Evolutionary conservation across 2,329 filamentous ascomycete genomes (phyloP), one percentile per base, ranked within the genome.

Genomic region (Trichoderma sp.): DNA sequence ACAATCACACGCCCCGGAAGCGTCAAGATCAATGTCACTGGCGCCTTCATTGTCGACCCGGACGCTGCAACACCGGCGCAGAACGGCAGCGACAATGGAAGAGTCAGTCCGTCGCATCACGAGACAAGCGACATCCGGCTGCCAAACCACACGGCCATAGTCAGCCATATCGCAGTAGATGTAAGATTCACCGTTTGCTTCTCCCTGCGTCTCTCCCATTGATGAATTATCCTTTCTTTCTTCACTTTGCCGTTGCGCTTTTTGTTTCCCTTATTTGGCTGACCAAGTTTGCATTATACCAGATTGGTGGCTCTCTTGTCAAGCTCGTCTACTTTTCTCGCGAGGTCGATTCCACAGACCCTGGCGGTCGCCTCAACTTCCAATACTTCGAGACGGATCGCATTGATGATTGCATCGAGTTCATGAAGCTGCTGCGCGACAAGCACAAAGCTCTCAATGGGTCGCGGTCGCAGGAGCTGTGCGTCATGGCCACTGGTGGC

Each of bases 291-390:
- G 12, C 15, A 15, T 9, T 3, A 32, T 43, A 61, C 62, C 80
- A 97, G 93, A 98, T 99, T 81, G 96, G 96, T 75, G 96, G 96
- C 76, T 97, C 95, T 18, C 86, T 99, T 39, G 95, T 94, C 75
- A 99, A 99, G 84, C 89, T 99, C 60, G 96, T 99, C 73, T 99
- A 98, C 85, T 98, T 98, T 75, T 96, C 95, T 21, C 92, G 93
- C 75, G 96, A 98, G 82, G 88, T 92, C 56, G 88, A 92, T 79
- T 92, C 92, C 14, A 89, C 87, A 32, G 92, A 95, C 76, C 91
- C 92, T 64, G 96, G 96, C 71, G 96, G 96, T 70, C 91, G 96
- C 28, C 86, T 99, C 69, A 97, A 97, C 82, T 99, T 99, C 80
- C 88, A 97, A 78, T 97, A 92, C 78, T 98, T 98, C 83, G 96